Evolutionary conservation across 768 basidiomycete genomes (phyloP), one percentile per base, ranked within the genome.

Genomic region (Lyophyllum semitale): DNA sequence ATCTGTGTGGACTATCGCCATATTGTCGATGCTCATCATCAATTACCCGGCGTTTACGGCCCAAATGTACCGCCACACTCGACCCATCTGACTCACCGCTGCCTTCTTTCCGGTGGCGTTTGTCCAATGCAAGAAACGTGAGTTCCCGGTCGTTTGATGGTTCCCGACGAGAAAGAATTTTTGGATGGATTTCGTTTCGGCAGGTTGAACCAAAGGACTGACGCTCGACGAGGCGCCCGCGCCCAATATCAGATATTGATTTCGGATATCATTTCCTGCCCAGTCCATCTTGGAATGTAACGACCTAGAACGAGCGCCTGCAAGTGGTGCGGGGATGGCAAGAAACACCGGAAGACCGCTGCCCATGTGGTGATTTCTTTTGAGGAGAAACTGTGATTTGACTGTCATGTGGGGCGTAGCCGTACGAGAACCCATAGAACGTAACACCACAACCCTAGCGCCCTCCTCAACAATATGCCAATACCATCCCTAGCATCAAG

Each of bases 1-100:
- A 32, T 48, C 47, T 41, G 54, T 47, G 20, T 22, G 41, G 26
- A 13, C 30, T 26, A 49, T 32, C 30, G 18, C 42, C 42, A 43
- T 43, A 43, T 44, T 35, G n/a, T 32, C 51, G 18, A 43, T 37
- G 26, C 33, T 52, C 53, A 52, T 52, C 53, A 52, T 45, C 54
- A 55, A 40, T 45, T 33, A 29, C 55, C 51, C 54, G 60, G 54
- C 44, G 49, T 59, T 57, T 42, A 30, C 55, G 55, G 59, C 27
- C 15, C 12, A 46, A 41, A 33, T 22, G 26, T 44, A 15, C 33
- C 27, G 27, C 37, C 42, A 40, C 32, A 15, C 45, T 32, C 22
- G 44, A 43, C 37, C 55, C 15, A 45, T 30, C 25, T 35, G 43
- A 18, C 29, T 33, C 29, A 52, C 57, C 56, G 60, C 49, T 35